Evolutionary conservation across 176 grass and related monocot species (phyloP), one percentile per base, ranked within the genome.

Genomic region (Otatea glauca): DNA sequence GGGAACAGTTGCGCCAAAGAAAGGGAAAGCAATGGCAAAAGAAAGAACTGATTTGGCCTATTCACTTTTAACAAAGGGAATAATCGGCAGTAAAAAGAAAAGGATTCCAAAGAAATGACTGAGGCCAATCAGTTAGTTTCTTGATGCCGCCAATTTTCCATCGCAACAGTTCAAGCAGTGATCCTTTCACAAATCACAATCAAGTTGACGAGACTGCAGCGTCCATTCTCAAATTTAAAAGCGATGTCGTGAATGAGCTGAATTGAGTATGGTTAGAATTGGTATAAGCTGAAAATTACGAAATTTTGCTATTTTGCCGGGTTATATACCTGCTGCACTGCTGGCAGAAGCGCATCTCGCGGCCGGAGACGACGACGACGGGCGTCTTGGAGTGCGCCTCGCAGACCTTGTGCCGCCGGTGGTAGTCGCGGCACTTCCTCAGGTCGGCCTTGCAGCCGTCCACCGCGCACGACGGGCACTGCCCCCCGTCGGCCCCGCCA

Each of bases 331-430:
- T 98, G 91, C 96, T 98, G 79, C 96, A 98, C 86, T 98, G 96
- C 66, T 98, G 96, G 85, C 96, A 98, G 83, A 98, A 98, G 80
- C 96, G 91, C 89, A 95, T 94, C 78, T 98, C 91, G 15, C 86
- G 72, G 61, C 96, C 93, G 51, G 82, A 65, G 72, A 98, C 91
- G 90, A 93, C 75, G 88, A 98, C 96, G 68, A 94, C 50, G 32
- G 96, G 88, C 17, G 96, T 93, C 89, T 98, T 98, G 63, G 91
- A 94, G 83, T 98, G 96, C 51, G 76, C 85, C 93, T 95, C 96
- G 82, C 96, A 98, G 51, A 96, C 96, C 87, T 98, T 98, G 82
- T 98, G 96, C 29, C 96, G 89, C n/a, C 93, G 83, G 88, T 96
- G 96, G 82, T 98, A 98, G 76, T 98, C 96, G 56, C 96, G 88